Conservation (phyloP, 179 eudicot genomes). For the Vitellaria paradoxa region DNA sequence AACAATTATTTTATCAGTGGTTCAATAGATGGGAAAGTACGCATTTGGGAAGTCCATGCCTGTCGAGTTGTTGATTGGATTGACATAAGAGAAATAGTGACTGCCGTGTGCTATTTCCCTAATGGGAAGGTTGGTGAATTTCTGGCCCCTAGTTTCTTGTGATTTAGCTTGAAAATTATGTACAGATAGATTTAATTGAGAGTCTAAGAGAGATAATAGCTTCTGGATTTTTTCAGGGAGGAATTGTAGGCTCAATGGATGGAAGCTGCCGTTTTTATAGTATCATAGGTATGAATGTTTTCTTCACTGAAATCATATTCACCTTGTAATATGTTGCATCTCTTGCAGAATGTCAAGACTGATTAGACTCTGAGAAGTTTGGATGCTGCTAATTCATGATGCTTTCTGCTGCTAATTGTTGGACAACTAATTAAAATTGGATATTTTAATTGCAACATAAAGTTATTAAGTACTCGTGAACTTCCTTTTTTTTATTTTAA, state of each 20-base stretch:
- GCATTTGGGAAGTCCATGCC: constrained; percentile 69
- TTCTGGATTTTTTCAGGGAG: constrained; percentile 49
- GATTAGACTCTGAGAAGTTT: neutral
- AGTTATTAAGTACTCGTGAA: too few species aligned
- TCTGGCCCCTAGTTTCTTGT: constrained; percentile 1
- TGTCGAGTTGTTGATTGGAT: constrained; percentile 80
- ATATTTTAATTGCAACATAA: too few species aligned
- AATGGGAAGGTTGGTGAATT: constrained; percentile 66
- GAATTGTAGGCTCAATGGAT: constrained; percentile 68
- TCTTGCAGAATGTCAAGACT: neutral
- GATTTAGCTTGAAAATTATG: neutral
- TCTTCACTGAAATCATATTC: neutral
- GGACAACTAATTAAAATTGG: neutral
- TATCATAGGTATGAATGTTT: constrained; percentile 40
- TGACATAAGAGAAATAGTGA: constrained; percentile 82
- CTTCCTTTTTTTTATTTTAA: too few species aligned
- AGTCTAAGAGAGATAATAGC: neutral
- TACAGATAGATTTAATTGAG: neutral
- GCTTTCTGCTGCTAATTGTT: neutral
- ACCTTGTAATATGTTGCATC: neutral
- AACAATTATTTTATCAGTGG: constrained; percentile 82
- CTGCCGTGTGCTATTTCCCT: constrained; percentile 81
- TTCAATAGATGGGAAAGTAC: constrained; percentile 88
- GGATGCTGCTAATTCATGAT: neutral
- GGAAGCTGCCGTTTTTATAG: constrained; percentile 79